Conservation (phyloP, 352 stramenopile species). For the Aphanomyces stellatus region DNA sequence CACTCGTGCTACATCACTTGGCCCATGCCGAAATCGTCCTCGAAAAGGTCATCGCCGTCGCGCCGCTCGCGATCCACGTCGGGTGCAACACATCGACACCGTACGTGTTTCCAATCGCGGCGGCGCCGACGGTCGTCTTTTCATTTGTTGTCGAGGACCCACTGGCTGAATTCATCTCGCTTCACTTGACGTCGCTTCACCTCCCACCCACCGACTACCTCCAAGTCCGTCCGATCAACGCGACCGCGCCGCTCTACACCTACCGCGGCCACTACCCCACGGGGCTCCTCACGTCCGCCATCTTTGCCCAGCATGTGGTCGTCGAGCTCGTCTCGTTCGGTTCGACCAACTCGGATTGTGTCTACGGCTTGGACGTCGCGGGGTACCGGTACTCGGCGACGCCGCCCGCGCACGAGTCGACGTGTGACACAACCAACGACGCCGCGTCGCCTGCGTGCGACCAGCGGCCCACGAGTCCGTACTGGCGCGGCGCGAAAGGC, state of each 20-base stretch:
- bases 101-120: background rate
- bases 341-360: background rate
- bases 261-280: background rate
- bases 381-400: background rate
- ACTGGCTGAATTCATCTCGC: slow-evolving; percentile 41
- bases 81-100: background rate
- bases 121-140: background rate
- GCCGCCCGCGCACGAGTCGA: background rate
- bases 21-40: too few species aligned
- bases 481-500: slow-evolving; percentile 22
- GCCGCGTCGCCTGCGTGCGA: slow-evolving; percentile 38
- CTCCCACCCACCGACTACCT: slow-evolving; percentile 50
- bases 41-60: background rate
- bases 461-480: slow-evolving; percentile 32
- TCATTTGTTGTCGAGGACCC: slow-evolving; percentile 27
- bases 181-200: slow-evolving; percentile 63
- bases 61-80: background rate
- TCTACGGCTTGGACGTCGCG: background rate
- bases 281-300: background rate
- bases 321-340: slow-evolving; percentile 7
- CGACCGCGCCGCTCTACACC: slow-evolving; percentile 1
- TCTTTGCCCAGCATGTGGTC: background rate
- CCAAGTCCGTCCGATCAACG: slow-evolving; percentile 29
- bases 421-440: slow-evolving; percentile 22
- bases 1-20: too few species aligned